phyloP scores from a whole-genome alignment of 306 rosid genomes.

The Macrotyloma uniflorum region DNA sequence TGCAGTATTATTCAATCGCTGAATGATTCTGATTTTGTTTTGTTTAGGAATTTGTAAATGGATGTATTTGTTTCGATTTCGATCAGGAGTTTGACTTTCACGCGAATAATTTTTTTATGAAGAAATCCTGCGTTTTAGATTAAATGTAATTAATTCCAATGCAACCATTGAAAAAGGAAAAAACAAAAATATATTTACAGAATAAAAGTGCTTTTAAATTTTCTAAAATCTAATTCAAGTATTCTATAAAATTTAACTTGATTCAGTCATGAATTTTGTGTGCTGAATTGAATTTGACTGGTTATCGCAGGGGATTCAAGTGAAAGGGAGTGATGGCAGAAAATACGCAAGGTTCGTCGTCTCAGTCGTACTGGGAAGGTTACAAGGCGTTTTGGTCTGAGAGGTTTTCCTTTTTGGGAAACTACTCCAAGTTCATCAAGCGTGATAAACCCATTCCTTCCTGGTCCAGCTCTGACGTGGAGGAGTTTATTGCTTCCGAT shows the following conservation, averaged over 20 bases:
- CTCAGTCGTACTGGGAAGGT: constrained; percentile 61
- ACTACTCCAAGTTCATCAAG: constrained; percentile 57
- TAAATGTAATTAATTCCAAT: not conserved
- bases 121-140: not conserved
- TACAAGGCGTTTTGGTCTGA: constrained; percentile 75
- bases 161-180: too few species aligned
- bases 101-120: not conserved
- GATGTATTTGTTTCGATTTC: not conserved
- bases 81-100: constrained; percentile 1
- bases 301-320: constrained; percentile 27
- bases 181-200: too few species aligned
- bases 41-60: not conserved
- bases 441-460: constrained; percentile 64
- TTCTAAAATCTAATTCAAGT: not conserved
- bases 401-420: constrained; percentile 61
- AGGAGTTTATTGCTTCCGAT: constrained; percentile 72
- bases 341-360: constrained; percentile 41
- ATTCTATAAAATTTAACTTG: not conserved
- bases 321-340: constrained; percentile 45
- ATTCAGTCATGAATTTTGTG: not conserved
- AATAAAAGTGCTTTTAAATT: too few species aligned
- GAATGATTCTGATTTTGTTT: not conserved
- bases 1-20: too few species aligned
- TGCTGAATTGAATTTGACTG: not conserved
- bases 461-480: constrained; percentile 75